A percentile compares a stretch with the other conserved stretches of the same genome.
phyloP scores from a whole-genome alignment of 768 basidiomycete species.

The Cyclocybe cylindracea region DNA sequence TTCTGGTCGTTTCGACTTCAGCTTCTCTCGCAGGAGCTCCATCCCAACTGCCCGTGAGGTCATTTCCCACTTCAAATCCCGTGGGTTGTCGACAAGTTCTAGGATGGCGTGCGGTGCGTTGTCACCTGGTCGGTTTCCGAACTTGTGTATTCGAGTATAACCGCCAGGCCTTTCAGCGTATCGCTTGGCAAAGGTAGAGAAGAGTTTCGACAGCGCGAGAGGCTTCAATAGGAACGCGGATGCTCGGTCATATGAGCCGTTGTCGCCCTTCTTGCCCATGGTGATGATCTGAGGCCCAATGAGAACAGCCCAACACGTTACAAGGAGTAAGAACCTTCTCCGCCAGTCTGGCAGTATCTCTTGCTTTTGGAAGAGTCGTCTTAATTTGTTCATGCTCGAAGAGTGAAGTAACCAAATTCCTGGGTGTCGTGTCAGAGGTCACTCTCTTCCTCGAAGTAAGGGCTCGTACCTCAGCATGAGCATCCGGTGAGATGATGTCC shows the following conservation, averaged over 20 bases:
- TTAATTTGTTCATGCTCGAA: constrained; percentile 95
- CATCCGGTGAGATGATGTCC: constrained; percentile 89
- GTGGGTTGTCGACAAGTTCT: constrained; percentile 93
- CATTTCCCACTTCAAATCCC: constrained; percentile 87
- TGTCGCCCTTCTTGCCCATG: constrained; percentile 83
- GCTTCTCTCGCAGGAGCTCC: constrained; percentile 66
- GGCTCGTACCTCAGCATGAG: constrained; percentile 80
- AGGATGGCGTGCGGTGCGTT: constrained; percentile 91
- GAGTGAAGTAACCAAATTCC: constrained; percentile 92
- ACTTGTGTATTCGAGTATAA: constrained; percentile 92
- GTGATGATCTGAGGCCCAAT: constrained; percentile 72
- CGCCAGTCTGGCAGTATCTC: constrained; percentile 86
- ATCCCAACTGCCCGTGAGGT: constrained; percentile 86
- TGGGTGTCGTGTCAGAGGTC: constrained; percentile 30
- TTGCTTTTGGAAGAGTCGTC: constrained; percentile 94
- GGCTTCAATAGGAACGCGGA: constrained; percentile 79
- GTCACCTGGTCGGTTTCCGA: constrained; percentile 88
- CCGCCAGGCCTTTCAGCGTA: constrained; percentile 86
- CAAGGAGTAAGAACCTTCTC: constrained; percentile 66
- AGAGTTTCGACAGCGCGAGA: constrained; percentile 77
- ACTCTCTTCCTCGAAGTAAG: not conserved
- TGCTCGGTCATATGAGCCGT: constrained; percentile 69
- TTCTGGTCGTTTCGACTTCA: constrained; percentile 45
- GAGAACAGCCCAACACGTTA: not conserved
- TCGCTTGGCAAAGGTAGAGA: constrained; percentile 74